Base-by-base conservation (phyloP, 352 stramenopile genomes). In the Globisporangium iwayamae region DNA sequence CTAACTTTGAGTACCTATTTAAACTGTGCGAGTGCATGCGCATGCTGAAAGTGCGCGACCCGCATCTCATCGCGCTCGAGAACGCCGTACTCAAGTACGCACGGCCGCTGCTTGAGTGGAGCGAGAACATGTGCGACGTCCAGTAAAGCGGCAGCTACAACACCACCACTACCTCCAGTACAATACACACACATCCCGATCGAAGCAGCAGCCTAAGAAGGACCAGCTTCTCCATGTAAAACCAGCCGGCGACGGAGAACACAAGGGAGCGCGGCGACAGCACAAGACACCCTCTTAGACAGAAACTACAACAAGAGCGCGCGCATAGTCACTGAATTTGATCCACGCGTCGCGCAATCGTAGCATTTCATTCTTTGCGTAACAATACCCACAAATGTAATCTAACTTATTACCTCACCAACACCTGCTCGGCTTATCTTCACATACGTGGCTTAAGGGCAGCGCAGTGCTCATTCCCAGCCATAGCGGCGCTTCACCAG, bases 1-100 rank as follows among this genome's bases (percentile, higher is more conserved):
- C 85, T 46, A 96, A 96, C 75, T 85, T 89, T 46, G 87, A 96
- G 74, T 94, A 96, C 66, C 72, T 96, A 50, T 90, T 88, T 57
- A 85, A 81, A 56, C 76, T 96, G 58, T 93, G 83, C 65, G 79
- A 89, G 56, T 81, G 73, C 82, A 95, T 95, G 83, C 84, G 83
- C 66, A 58, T 73, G 46, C 70, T 95, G 62, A 74, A 93, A 45
- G 83, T 95, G 58, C 67, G 69, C 61, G 86, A 95, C 61, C 81
- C 81, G 52, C 86, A 95, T 65, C 73, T 95, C 51, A 78, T 85
- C 8, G 76, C 81, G 28, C 71, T 95, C 18, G 86, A 95, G 68
- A 78, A 74, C 38, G 80, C 85, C n/a, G 83, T 87, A 54, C 73
- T 83, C 68, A 81, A 86, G 55, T 89, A 58, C 4, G 22, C 52